Evolutionary conservation across 23 red algal genomes (phyloP), one percentile per base, ranked within the genome.

Genomic region (Gracilariopsis chorda): DNA sequence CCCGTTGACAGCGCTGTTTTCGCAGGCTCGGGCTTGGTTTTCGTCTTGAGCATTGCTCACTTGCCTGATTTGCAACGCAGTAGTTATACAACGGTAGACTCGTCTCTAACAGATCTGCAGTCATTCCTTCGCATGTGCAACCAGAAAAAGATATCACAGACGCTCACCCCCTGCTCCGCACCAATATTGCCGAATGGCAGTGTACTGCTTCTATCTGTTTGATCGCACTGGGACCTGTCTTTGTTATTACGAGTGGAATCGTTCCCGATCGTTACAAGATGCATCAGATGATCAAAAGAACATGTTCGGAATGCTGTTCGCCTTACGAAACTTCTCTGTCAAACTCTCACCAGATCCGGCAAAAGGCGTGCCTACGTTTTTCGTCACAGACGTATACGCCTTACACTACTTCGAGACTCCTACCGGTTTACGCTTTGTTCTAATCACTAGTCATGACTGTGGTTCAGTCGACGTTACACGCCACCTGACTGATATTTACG

Each of bases 301-400:
- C 51, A 95, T 95, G 87, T 94, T 96, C 60, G 97, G 97, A 48
- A 82, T 99, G 76, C 92, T 99, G 42, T 99, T 99, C 78, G 97
- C 93, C 32, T 58, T 99, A 17, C 76, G 88, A 11, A 95, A 95
- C 34, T 95, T 99, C 36, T 94, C 93, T 33, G 39, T 59, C 30
- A 95, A 95, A 60, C 45, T 96, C 29, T 88, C 97, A 7, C 97
- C 93, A 5, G 77, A 74, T 35, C 12, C 84, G 24, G 47, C 68
- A 2, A 67, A 60, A 51, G 90, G 90, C 41, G 28, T 77, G 7
- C 80, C 91, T 30, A 79, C 41, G 27, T 94, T 73, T 80, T 99
- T 96, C 80, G 83, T 92, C 14, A 96, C 97, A 7, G 93, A 86
- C 51, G 77, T 83, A 2, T 99, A 96, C 78, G 90, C 93, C 2